Conservation (phyloP, 495 filamentous ascomycete species). For the Geopyxis carbonaria region DNA sequence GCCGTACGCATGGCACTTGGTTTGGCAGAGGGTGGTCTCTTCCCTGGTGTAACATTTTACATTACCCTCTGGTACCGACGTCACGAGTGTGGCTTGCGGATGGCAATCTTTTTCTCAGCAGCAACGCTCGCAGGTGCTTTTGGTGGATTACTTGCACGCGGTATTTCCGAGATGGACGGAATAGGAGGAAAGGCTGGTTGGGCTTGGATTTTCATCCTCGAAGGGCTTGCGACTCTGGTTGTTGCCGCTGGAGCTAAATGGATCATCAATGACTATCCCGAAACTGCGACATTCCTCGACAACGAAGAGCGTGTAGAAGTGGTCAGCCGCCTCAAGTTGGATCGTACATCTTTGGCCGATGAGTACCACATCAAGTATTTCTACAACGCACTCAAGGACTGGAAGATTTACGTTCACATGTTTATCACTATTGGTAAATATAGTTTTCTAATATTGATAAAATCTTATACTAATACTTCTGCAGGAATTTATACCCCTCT, state of each 20-base stretch:
- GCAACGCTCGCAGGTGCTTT: conserved; percentile 37
- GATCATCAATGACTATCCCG: conserved; percentile 41
- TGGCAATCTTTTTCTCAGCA: conserved; percentile 53
- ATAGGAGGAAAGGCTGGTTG: conserved; percentile 36
- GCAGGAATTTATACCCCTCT: conserved; percentile 23
- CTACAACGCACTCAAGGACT: conserved; percentile 45
- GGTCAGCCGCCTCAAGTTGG: conserved; percentile 31
- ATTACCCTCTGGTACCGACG: conserved; percentile 63
- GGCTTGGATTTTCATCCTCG: conserved; percentile 59
- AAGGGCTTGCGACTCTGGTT: conserved; percentile 35
- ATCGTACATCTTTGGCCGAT: conserved; percentile 50
- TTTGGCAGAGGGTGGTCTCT: conserved; percentile 44
- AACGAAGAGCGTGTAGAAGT: conserved; percentile 34
- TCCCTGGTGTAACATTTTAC: conserved; percentile 58
- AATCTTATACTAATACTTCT: neutral
- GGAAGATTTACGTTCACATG: conserved; percentile 42
- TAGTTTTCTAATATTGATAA: too few species aligned
- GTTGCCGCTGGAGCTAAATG: conserved; percentile 35
- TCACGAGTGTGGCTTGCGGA: conserved; percentile 39
- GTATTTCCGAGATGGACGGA: conserved; percentile 46
- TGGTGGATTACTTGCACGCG: conserved; percentile 49
- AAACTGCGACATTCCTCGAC: conserved; percentile 37
- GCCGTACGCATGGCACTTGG: conserved; percentile 45
- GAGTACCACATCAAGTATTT: conserved; percentile 53
- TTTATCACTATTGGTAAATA: conserved; percentile 29